Percentiles rank a stretch among this genome's conserved stretches.
Evolutionary conservation across 176 grass and related monocot species (phyloP).

Genomic region (Ensete ventricosum): DNA sequence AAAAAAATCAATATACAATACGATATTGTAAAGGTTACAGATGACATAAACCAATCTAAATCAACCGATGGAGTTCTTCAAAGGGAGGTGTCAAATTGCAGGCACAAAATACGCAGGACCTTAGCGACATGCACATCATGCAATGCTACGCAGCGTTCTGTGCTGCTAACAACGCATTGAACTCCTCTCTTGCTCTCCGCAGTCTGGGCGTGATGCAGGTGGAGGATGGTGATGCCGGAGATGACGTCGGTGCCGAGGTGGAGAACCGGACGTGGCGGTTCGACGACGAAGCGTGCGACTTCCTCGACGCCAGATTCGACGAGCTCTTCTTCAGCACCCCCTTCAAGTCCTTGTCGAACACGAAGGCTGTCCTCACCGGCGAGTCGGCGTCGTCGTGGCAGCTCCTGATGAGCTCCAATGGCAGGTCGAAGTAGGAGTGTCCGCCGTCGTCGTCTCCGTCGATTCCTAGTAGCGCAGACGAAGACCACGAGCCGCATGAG

Average conservation of each 20-base stretch:
- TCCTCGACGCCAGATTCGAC: conserved; percentile 34
- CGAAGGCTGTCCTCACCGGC: conserved; percentile 55
- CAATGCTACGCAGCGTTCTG: conserved; percentile 30
- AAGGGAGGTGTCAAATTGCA: too few species aligned
- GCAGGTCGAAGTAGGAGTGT: conserved; percentile 12
- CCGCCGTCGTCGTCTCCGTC: background rate
- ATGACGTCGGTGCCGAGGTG: conserved; percentile 26
- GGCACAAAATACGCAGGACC: too few species aligned
- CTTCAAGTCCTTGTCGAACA: conserved; percentile 52
- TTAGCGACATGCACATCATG: background rate
- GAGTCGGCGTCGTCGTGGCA: conserved; percentile 39
- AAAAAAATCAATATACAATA: too few species aligned
- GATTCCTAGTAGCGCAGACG: background rate
- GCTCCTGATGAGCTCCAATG: conserved; percentile 36
- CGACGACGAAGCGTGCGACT: conserved; percentile 33
- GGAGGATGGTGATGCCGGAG: conserved; percentile 52
- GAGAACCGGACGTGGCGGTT: conserved; percentile 82
- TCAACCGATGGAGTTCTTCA: too few species aligned
- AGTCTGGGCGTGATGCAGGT: conserved; percentile 52
- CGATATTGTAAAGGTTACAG: too few species aligned
- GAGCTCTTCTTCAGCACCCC: conserved; percentile 61
- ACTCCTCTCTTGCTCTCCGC: conserved; percentile 53
- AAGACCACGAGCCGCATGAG: conserved; percentile 56
- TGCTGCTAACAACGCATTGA: conserved; percentile 66
- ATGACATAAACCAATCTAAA: too few species aligned